Evolutionary conservation across 2,329 filamentous ascomycete species (phyloP).

Genomic region (Akanthomyces dipterigenus): DNA sequence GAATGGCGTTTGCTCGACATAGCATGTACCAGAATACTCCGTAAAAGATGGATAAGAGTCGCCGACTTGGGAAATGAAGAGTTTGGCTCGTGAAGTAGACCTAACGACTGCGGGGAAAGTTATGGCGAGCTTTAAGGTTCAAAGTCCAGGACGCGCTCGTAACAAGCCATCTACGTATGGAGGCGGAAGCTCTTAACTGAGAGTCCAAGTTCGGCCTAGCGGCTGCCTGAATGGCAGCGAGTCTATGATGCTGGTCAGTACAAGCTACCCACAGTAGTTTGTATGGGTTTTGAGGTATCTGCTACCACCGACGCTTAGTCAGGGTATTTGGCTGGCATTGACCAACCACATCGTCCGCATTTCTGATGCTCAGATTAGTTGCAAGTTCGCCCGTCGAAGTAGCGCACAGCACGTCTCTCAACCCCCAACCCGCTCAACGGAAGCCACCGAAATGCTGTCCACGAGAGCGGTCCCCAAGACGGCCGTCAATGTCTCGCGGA

Average conservation of each 20-base stretch:
- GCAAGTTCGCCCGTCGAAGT: slow-evolving; percentile 27
- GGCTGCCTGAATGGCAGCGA: neutral
- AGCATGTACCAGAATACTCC: neutral
- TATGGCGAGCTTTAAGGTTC: slow-evolving; percentile 1
- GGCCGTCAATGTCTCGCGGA: slow-evolving; percentile 35
- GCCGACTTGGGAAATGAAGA: neutral
- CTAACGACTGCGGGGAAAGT: neutral
- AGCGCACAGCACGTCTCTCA: slow-evolving; percentile 26
- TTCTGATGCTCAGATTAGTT: slow-evolving; percentile 29
- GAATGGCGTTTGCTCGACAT: slow-evolving; percentile 50
- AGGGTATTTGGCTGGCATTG: slow-evolving; percentile 26
- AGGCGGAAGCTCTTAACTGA: slow-evolving; percentile 2
- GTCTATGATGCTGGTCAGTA: neutral
- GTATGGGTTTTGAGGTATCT: slow-evolving; percentile 16
- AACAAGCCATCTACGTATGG: neutral
- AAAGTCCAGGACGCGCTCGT: neutral
- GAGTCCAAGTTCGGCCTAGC: neutral
- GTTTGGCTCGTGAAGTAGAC: neutral
- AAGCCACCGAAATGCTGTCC: slow-evolving; percentile 37
- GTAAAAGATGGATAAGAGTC: neutral
- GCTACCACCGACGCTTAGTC: slow-evolving; percentile 27
- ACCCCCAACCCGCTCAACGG: slow-evolving; percentile 24
- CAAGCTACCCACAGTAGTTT: neutral
- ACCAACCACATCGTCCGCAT: slow-evolving; percentile 34
- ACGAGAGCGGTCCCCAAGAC: slow-evolving; percentile 34